Conservation (phyloP, 495 filamentous ascomycete species). For the Neurospora sp. region DNA sequence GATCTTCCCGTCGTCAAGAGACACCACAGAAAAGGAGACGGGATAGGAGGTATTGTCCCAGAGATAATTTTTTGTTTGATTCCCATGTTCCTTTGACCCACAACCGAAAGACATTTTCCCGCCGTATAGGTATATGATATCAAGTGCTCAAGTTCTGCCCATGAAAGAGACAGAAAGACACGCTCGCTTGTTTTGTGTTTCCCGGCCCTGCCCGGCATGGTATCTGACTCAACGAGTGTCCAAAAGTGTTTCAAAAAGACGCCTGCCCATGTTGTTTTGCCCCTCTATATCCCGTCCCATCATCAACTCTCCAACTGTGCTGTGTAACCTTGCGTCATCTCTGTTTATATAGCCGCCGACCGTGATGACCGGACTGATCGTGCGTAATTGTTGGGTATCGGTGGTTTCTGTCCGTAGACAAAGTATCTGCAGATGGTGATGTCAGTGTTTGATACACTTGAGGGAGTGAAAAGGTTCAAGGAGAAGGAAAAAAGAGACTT, state of each 20-base stretch:
- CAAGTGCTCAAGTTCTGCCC: background rate
- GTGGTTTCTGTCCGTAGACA: conserved; percentile 6
- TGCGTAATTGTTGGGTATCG: background rate
- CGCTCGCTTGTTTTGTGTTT: background rate
- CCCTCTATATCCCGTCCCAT: background rate
- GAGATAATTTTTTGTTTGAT: background rate
- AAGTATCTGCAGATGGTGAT: background rate
- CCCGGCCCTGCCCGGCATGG: background rate
- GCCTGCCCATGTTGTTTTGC: background rate
- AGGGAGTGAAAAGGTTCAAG: background rate
- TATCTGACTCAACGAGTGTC: background rate
- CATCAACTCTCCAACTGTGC: background rate
- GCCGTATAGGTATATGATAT: background rate
- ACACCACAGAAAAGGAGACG: background rate
- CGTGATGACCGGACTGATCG: background rate
- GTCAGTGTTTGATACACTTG: background rate
- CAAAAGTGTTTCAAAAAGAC: background rate
- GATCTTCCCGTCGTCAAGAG: background rate
- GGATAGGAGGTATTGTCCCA: background rate
- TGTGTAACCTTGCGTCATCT: background rate
- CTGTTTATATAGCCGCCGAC: background rate
- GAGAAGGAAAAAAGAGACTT: conserved; percentile 10
- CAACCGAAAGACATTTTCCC: background rate
- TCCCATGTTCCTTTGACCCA: background rate
- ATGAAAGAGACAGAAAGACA: background rate